Conservation (phyloP, 1,284 basidiomycete species). For the Pseudozyma thailandica region DNA sequence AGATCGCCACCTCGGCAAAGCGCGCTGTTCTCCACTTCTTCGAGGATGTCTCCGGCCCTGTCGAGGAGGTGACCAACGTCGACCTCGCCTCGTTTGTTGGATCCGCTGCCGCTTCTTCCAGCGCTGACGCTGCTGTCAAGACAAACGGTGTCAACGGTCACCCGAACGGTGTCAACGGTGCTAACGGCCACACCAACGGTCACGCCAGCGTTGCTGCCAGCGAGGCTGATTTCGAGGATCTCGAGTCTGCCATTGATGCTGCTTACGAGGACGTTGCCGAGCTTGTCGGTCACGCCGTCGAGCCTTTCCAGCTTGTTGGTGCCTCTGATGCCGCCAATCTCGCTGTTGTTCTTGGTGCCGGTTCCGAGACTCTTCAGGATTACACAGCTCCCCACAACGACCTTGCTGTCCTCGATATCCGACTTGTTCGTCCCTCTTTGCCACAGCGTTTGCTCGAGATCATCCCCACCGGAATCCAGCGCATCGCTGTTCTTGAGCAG, state of each 20-base stretch:
- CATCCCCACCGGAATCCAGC: constrained; percentile 76
- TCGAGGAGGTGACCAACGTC: constrained; percentile 67
- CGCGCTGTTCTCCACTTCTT: constrained; percentile 84
- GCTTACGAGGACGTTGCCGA: constrained; percentile 55
- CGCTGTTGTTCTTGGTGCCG: constrained; percentile 61
- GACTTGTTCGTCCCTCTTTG: constrained; percentile 80
- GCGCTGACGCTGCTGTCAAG: constrained; percentile 68
- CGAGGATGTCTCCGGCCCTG: constrained; percentile 68
- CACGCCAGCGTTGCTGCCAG: constrained; percentile 37
- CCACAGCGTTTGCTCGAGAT: constrained; percentile 75
- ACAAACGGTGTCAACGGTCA: constrained; percentile 68
- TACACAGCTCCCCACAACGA: constrained; percentile 57
- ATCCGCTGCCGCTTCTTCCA: constrained; percentile 31
- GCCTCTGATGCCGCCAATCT: constrained; percentile 48
- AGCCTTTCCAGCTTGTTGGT: constrained; percentile 59
- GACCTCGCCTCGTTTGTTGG: constrained; percentile 51
- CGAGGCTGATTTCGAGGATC: constrained; percentile 46
- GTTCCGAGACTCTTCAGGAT: constrained; percentile 68
- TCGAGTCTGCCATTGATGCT: constrained; percentile 49
- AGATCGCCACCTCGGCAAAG: constrained; percentile 74
- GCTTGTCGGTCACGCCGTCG: constrained; percentile 54
- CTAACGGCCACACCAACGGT: constrained; percentile 45
- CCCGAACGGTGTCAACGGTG: constrained; percentile 67
- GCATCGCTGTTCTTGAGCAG: constrained; percentile 87
- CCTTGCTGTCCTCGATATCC: constrained; percentile 77